Base-by-base conservation (phyloP, 2,329 filamentous ascomycete genomes). In the Xylaria sp. region DNA sequence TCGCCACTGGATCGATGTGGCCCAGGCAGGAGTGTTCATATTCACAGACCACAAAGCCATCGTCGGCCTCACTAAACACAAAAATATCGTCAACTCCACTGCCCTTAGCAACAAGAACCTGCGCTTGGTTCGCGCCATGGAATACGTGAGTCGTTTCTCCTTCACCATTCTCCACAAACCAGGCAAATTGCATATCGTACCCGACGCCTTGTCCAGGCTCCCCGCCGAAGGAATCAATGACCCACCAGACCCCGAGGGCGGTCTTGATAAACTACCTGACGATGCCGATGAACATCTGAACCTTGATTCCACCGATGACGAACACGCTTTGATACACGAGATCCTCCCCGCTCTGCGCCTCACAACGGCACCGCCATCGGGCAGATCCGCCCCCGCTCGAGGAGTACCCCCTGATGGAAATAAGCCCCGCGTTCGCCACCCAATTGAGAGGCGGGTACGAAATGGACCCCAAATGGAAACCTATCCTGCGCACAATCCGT, bases 31-130 rank as follows among this genome's bases (percentile, higher is more conserved):
- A 3, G 44, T 55, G 1, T 37, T 18, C 13, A n/a, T 55, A 9
- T 55, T 55, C 44, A 55, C 53, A 11, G 53, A 55, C n/a, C 30
- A 39, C 30, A 48, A 11, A 4, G 53, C 44, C n/a, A 55, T 55
- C 2, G 5, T 55, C 5, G 53, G 53, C 0, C 11, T 55, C 3
- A 13, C 46, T 3, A 39, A 37, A 4, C 44, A 39, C 8, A 7
- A 13, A 11, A 46, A 55, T 9, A 19, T 49, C 1, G 46, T 50
- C 9, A 55, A 55, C 34, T 55, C 53, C 4, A 49, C 52, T 1
- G 52, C 53, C 2, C 11, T 49, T 1, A 35, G 13, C 8, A 47
- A 35, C 30, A 49, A 35, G 7, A 50, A 49, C 13, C 18, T 50
- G 7, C n/a, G 46, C 1, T 7, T 55, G 2, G 23, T 55, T n/a